phyloP scores from a whole-genome alignment of 805 yeast genomes.

The Diddensiella caesifluorescens region DNA sequence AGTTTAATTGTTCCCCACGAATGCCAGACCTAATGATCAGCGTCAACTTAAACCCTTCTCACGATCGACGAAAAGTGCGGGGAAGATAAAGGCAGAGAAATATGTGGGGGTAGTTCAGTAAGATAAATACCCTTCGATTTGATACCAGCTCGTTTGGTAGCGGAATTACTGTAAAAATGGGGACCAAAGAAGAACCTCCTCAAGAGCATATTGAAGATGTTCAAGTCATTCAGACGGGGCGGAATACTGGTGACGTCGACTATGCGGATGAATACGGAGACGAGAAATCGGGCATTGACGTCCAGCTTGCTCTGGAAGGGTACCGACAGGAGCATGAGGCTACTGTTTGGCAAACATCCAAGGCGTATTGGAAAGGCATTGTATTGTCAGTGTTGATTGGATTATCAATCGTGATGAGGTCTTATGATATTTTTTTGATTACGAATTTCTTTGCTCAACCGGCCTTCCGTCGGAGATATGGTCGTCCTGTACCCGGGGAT shows the following conservation, averaged over 20 bases:
- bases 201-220: too few species aligned
- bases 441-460: slow-evolving; percentile 42
- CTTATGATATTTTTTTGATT: slow-evolving; percentile 41
- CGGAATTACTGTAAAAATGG: too few species aligned
- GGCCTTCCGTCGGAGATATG: slow-evolving; percentile 39
- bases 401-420: slow-evolving; percentile 43
- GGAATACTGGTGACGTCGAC: neutral
- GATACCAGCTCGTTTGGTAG: too few species aligned
- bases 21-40: too few species aligned
- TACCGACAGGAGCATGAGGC: slow-evolving; percentile 3
- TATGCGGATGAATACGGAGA: neutral
- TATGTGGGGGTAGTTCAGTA: too few species aligned
- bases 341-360: neutral
- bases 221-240: too few species aligned
- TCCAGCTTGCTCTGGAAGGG: slow-evolving; percentile 6
- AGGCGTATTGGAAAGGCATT: slow-evolving; percentile 6
- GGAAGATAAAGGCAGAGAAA: too few species aligned
- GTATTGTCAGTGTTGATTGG: slow-evolving; percentile 17
- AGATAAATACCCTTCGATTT: too few species aligned
- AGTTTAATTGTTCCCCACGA: too few species aligned
- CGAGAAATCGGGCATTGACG: neutral
- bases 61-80: too few species aligned
- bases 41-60: too few species aligned
- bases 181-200: too few species aligned
- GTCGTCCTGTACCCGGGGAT: slow-evolving; percentile 26